Base-by-base conservation (phyloP, 2,329 filamentous ascomycete genomes). In the Fusarium continuum region DNA sequence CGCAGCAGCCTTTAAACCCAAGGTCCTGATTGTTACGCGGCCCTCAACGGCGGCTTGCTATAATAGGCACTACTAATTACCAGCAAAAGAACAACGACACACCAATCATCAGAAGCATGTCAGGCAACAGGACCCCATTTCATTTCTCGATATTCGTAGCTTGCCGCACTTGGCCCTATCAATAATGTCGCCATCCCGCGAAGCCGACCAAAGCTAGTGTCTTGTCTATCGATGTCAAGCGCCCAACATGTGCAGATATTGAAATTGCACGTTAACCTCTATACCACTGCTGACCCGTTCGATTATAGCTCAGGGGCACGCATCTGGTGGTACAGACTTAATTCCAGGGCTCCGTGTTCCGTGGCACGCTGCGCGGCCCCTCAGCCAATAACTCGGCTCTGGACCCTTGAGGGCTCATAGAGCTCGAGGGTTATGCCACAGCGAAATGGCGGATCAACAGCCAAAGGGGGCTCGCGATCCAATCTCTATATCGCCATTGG, bases 301-400 rank as follows among this genome's bases (percentile, higher is more conserved):
- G 43, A 51, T 49, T 57, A 48, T 68, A 67, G 61, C 31, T 67
- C 64, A 67, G 64, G 64, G 64, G 64, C 56, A 65, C 46, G 39
- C 47, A 52, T 60, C 44, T 54, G 34, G 23, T 48, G 38, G 38
- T 41, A 25, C 36, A 34, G 38, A 45, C 26, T 40, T 35, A 46
- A 38, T 41, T 13, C 38, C 23, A 36, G 29, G 43, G 49, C 55
- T 46, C 61, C 62, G 66, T 66, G 63, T 55, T 48, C 32, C 39
- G 39, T 66, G 62, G 39, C 23, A 65, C 58, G 48, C 48, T 55
- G 48, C 31, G 20, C 44, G 45, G 39, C 55, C 49, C 34, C 40
- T 61, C n/a, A 43, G 36, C 46, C 55, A 64, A 38, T 38, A 40
- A 19, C 20, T 31, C 22, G 43, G 31, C 32, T 49, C 14, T 54